A percentile compares a stretch with the other conserved stretches of the same genome.
phyloP scores from a whole-genome alignment of 2,329 filamentous ascomycete species.

The Paecilomyces niveus region DNA sequence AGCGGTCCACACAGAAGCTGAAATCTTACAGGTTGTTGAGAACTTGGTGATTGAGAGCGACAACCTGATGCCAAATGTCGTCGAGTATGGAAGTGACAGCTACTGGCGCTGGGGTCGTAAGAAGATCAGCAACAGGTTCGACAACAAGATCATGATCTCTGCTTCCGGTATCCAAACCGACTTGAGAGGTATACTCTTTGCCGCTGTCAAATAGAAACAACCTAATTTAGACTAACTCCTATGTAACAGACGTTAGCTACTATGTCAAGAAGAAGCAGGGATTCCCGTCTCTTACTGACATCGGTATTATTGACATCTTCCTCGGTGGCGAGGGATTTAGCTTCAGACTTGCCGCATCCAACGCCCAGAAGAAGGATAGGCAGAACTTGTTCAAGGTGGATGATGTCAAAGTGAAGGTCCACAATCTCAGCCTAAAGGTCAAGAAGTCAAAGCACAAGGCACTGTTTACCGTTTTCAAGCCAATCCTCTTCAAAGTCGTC shows the following conservation, averaged over 20 bases:
- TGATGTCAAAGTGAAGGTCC: slow-evolving; percentile 75
- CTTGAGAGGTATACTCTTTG: slow-evolving; percentile 44
- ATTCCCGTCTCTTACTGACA: slow-evolving; percentile 81
- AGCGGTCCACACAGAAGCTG: not conserved
- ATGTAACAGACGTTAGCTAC: slow-evolving; percentile 68
- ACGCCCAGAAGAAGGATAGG: slow-evolving; percentile 64
- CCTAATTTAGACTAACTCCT: slow-evolving; percentile 6
- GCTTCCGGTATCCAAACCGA: slow-evolving; percentile 91
- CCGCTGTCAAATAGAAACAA: not conserved
- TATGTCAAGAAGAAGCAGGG: slow-evolving; percentile 93
- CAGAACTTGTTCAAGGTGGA: slow-evolving; percentile 93
- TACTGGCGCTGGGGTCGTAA: slow-evolving; percentile 94
- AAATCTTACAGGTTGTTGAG: slow-evolving; percentile 58
- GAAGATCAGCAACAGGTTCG: slow-evolving; percentile 70
- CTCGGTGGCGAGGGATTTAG: slow-evolving; percentile 81
- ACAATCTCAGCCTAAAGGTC: slow-evolving; percentile 77
- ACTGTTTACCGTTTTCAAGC: slow-evolving; percentile 80
- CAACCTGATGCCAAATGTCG: slow-evolving; percentile 88
- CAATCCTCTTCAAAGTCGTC: slow-evolving; percentile 74
- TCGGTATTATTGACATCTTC: slow-evolving; percentile 80
- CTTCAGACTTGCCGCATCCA: slow-evolving; percentile 86
- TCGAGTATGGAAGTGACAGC: slow-evolving; percentile 86
- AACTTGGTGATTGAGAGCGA: slow-evolving; percentile 94
- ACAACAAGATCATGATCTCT: slow-evolving; percentile 77
- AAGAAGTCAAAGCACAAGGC: slow-evolving; percentile 94